Conservation (phyloP, 768 basidiomycete species). For the Lactarius tabidus region DNA sequence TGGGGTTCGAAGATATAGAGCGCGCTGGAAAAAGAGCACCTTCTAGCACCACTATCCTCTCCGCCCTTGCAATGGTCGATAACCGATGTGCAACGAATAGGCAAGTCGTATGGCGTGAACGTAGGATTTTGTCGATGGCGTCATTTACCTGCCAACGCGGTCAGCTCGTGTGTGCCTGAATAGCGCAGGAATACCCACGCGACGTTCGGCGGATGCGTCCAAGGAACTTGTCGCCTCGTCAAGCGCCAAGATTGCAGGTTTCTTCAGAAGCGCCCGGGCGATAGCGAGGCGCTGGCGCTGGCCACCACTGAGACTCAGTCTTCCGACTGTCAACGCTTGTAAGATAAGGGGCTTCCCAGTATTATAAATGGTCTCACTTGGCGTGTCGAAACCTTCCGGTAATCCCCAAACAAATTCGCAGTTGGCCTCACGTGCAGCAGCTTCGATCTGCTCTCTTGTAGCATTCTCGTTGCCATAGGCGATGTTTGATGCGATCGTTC, state of each 20-base stretch:
- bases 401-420: slow-evolving; percentile 96
- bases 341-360: background rate
- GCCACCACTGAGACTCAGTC: slow-evolving; percentile 69
- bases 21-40: slow-evolving; percentile 40
- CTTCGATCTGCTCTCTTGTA: slow-evolving; percentile 79
- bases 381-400: slow-evolving; percentile 91
- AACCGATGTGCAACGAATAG: slow-evolving; percentile 86
- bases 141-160: slow-evolving; percentile 61
- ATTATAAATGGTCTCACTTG: slow-evolving; percentile 50
- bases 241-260: slow-evolving; percentile 80
- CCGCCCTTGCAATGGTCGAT: slow-evolving; percentile 86
- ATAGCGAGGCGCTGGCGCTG: slow-evolving; percentile 81
- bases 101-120: slow-evolving; percentile 76
- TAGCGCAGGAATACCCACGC: slow-evolving; percentile 40
- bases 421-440: slow-evolving; percentile 86
- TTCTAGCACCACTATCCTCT: slow-evolving; percentile 87
- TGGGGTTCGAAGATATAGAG: background rate
- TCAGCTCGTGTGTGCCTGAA: background rate
- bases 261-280: slow-evolving; percentile 82
- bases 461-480: slow-evolving; percentile 77
- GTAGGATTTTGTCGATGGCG: slow-evolving; percentile 84
- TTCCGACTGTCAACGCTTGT: slow-evolving; percentile 46
- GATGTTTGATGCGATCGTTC: slow-evolving; percentile 93
- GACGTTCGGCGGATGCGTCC: slow-evolving; percentile 84
- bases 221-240: slow-evolving; percentile 89